Conservation (phyloP, 2,329 filamentous ascomycete genomes). For the Claviceps purpurea region DNA sequence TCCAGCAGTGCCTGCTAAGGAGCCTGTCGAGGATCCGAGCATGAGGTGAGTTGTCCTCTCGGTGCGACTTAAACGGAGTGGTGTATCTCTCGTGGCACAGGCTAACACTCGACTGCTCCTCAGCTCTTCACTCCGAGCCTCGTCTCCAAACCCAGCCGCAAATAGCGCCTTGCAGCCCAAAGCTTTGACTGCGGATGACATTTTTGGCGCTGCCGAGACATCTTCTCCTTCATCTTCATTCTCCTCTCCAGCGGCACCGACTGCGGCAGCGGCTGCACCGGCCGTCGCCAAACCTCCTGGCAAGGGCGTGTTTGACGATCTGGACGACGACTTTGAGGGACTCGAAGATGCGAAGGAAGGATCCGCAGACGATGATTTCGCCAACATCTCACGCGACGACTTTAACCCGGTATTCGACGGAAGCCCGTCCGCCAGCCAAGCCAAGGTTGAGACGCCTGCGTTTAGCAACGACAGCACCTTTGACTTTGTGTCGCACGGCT, state of each 20-base stretch:
- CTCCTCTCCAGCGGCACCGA: background rate
- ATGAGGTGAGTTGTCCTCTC: slow-evolving; percentile 13
- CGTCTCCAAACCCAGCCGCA: slow-evolving; percentile 19
- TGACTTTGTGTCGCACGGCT: slow-evolving; percentile 37
- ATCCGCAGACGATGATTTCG: slow-evolving; percentile 66
- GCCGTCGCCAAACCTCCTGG: slow-evolving; percentile 17
- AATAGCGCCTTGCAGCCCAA: slow-evolving; percentile 15
- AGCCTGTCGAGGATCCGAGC: slow-evolving; percentile 11
- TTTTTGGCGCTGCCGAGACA: slow-evolving; percentile 23
- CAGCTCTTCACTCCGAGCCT: slow-evolving; percentile 16
- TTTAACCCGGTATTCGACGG: slow-evolving; percentile 77
- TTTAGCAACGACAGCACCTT: slow-evolving; percentile 45
- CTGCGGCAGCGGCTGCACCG: background rate
- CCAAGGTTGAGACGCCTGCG: slow-evolving; percentile 38
- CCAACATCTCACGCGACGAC: slow-evolving; percentile 60
- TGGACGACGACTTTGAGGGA: slow-evolving; percentile 70
- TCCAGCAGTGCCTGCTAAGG: slow-evolving; percentile 14
- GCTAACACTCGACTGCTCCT: background rate
- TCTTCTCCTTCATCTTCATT: background rate
- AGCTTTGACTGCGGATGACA: slow-evolving; percentile 24
- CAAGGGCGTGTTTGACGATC: slow-evolving; percentile 55
- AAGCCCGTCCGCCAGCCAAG: slow-evolving; percentile 40
- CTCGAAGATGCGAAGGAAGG: slow-evolving; percentile 76
- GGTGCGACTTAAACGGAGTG: too few species aligned
- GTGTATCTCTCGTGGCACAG: background rate